Base-by-base conservation (phyloP, 2,329 filamentous ascomycete species). In the Magnaporthiopsis poae region DNA sequence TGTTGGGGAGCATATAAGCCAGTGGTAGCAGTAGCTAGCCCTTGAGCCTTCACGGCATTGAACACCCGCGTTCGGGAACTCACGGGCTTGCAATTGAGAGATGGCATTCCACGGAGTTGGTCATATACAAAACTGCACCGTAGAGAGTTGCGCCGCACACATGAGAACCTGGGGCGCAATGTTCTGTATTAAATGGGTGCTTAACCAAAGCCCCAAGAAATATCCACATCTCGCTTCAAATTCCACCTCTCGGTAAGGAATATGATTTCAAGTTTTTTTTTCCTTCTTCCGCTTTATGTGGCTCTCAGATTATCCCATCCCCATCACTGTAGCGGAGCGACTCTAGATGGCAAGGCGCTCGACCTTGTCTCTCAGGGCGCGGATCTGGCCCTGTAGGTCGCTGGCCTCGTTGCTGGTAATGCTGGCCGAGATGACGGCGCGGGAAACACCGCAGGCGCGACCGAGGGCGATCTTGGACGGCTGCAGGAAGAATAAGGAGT, bases 351-450 rank as follows among this genome's bases (percentile, higher is more conserved):
- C 92, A 72, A 97, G 85, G 73, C 93, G 87, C 85, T 98, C 94
- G 66, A 98, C 91, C 87, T 96, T 96, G 80, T 96, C 91, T 84
- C 94, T 96, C 75, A 97, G 84, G 71, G 88, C 84, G 73, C 90
- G 86, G 79, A 98, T 97, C 84, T 96, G 92, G 74, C 86, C 86
- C 78, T 89, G 90, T 68, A 98, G 84, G 79, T 97, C 93, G 74
- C 87, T 90, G 59, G 89, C 90, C 80, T 96, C 92, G 84, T 96
- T 96, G 79, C 90, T 92, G 71, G 92, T 97, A 80, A 98, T 96
- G 74, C 85, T 88, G 69, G 87, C 88, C 60, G 91, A 89, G 73
- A 98, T 97, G 69, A 98, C 93, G 66, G 92, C 84, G 68, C 94
- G 86, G 75, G 86, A 89, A 69, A 97, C 94, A 84, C 94, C 94